Percentiles rank a stretch among this genome's conserved stretches.
Evolutionary conservation across 345 rosid species (phyloP).

Genomic region (Linum trigynum): DNA sequence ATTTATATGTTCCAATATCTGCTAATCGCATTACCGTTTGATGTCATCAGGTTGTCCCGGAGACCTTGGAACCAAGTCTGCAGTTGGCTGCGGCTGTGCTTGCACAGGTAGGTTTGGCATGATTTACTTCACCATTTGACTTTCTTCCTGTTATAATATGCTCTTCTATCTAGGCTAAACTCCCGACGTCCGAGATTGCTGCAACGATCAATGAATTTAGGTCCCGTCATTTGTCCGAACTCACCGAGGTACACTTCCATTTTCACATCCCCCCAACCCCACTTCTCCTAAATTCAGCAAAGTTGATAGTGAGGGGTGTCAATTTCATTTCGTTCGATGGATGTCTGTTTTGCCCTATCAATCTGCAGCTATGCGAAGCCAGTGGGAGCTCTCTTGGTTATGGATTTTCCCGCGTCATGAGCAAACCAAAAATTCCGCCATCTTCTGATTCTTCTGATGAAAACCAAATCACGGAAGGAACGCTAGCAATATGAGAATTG

Average conservation of each 20-base stretch:
- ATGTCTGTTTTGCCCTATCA: not conserved
- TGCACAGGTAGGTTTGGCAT: slow-evolving; percentile 55
- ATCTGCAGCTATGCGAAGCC: slow-evolving; percentile 64
- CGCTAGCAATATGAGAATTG: slow-evolving; percentile 48
- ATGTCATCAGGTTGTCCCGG: slow-evolving; percentile 80
- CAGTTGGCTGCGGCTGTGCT: slow-evolving; percentile 99
- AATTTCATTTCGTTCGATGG: not conserved
- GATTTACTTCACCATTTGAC: not conserved
- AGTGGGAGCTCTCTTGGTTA: slow-evolving; percentile 95
- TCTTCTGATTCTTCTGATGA: slow-evolving; percentile 60
- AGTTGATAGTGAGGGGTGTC: not conserved
- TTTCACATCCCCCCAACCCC: not conserved
- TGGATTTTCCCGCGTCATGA: slow-evolving; percentile 64
- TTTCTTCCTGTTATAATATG: not conserved
- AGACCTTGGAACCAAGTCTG: slow-evolving; percentile 94
- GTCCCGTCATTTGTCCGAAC: slow-evolving; percentile 87
- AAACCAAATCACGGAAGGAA: slow-evolving; percentile 59
- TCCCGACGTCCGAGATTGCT: slow-evolving; percentile 82
- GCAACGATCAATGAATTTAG: slow-evolving; percentile 87
- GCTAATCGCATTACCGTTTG: not conserved
- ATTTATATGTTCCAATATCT: not conserved
- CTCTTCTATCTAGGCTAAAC: slow-evolving; percentile 50
- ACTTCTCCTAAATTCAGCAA: not conserved
- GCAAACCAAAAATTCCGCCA: slow-evolving; percentile 42
- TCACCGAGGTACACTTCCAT: slow-evolving; percentile 54